Evolutionary conservation across 495 filamentous ascomycete genomes (phyloP).

Genomic region (Hypoxylon perforatum): DNA sequence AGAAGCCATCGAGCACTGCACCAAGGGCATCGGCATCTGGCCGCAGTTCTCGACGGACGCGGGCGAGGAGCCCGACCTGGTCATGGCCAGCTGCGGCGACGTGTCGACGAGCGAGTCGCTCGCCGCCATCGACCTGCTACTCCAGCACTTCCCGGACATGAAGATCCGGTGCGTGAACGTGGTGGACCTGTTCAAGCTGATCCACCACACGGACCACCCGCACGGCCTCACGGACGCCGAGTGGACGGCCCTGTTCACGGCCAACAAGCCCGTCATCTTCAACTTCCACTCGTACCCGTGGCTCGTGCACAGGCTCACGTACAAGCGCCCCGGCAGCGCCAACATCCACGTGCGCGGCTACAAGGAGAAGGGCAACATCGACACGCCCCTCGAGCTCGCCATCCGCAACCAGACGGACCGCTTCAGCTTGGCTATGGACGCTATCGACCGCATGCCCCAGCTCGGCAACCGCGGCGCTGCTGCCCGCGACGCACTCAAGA

Average conservation of each 20-base stretch:
- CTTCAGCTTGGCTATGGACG: conserved; percentile 76
- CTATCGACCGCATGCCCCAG: conserved; percentile 70
- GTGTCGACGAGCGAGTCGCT: conserved; percentile 76
- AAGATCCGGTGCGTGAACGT: conserved; percentile 81
- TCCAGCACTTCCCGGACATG: conserved; percentile 70
- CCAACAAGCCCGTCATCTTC: conserved; percentile 75
- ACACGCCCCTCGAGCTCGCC: conserved; percentile 77
- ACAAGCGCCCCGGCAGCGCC: conserved; percentile 70
- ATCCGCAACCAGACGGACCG: conserved; percentile 77
- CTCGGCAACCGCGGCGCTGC: conserved; percentile 67
- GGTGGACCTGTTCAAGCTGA: conserved; percentile 79
- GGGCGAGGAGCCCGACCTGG: conserved; percentile 71
- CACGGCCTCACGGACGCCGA: conserved; percentile 72
- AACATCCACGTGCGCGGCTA: conserved; percentile 77
- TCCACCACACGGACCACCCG: conserved; percentile 70
- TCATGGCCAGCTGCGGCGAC: conserved; percentile 78
- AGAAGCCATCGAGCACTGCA: conserved; percentile 74
- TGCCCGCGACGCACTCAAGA: conserved; percentile 69
- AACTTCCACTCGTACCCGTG: conserved; percentile 84
- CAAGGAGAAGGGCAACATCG: conserved; percentile 82
- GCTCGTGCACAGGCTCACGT: conserved; percentile 77
- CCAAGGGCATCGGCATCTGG: conserved; percentile 71
- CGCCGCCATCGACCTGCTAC: conserved; percentile 73
- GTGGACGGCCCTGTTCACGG: conserved; percentile 74
- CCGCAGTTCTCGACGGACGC: conserved; percentile 64